These are phyloP conservation scores for Calonectria honghensis DNA, from an alignment of 2,329 filamentous ascomycete species.

Conservation along the genomic window DNA sequence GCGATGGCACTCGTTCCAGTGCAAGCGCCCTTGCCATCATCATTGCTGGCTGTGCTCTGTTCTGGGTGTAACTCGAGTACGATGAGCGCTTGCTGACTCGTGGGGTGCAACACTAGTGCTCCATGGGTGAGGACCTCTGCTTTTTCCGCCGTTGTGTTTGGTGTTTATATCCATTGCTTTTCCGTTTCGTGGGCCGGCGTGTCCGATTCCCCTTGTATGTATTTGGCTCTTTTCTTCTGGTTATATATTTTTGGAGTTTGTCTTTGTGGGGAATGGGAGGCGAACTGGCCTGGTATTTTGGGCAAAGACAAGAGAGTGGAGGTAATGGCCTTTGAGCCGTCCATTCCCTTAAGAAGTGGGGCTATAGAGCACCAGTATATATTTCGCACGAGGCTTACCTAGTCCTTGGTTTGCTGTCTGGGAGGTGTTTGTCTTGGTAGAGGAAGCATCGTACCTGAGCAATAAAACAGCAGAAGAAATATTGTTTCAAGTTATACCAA, in stretches of 20 bases:
- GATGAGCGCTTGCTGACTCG: conserved; percentile 2
- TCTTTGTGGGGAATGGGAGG: conserved; percentile 41
- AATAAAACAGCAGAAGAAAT: conserved; percentile 26
- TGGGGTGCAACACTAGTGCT: conserved; percentile 11
- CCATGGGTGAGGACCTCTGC: conserved; percentile 29
- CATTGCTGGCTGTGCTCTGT: conserved; percentile 60
- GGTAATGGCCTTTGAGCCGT: conserved; percentile 50
- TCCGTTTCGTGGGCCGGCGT: conserved; percentile 44
- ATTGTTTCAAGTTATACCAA: conserved; percentile 27
- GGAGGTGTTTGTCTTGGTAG: conserved; percentile 26
- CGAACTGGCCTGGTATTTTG: conserved; percentile 39
- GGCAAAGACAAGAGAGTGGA: conserved; percentile 37
- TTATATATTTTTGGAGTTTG: conserved; percentile 48
- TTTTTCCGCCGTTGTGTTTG: conserved; percentile 24
- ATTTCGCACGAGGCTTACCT: conserved; percentile 19
- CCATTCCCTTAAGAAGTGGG: conserved; percentile 44
- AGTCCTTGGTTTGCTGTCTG: conserved; percentile 8
- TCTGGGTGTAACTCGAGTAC: conserved; percentile 56
- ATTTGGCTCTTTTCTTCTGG: conserved; percentile 48
- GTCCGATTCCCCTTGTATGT: conserved; percentile 49
- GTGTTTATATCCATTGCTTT: conserved; percentile 48
- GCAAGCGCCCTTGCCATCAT: conserved; percentile 62
- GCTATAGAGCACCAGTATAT: conserved; percentile 19
- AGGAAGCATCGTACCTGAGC: conserved; percentile 19
- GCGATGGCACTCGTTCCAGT: conserved; percentile 56